phyloP scores from a whole-genome alignment of 805 yeast species.

The Kluyveromyces wickerhamii region DNA sequence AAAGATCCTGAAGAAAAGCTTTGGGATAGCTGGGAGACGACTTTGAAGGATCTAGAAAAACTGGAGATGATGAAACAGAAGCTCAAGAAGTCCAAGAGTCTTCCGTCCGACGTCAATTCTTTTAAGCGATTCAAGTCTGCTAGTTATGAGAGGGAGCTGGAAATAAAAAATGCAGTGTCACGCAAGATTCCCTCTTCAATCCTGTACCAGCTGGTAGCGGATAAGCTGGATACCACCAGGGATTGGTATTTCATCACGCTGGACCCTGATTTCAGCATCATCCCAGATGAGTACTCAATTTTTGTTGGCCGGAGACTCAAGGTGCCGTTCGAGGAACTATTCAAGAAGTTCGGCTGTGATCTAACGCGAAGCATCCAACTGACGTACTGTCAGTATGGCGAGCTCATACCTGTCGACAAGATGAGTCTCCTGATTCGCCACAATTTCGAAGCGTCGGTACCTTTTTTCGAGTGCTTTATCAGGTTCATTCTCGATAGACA shows the following conservation, averaged over 20 bases:
- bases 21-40: slow-evolving; percentile 2
- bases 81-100: not conserved
- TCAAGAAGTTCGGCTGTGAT: slow-evolving; percentile 2
- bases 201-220: not conserved
- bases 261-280: slow-evolving; percentile 1
- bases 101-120: not conserved
- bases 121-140: not conserved
- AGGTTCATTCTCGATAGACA: slow-evolving; percentile 24
- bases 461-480: slow-evolving; percentile 11
- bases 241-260: slow-evolving; percentile 2
- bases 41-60: not conserved
- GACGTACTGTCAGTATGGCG: slow-evolving; percentile 6
- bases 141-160: not conserved
- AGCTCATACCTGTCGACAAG: slow-evolving; percentile 15
- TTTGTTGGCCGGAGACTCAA: not conserved
- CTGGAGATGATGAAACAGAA: not conserved
- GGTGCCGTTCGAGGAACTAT: not conserved
- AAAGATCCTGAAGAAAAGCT: not conserved
- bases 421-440: slow-evolving; percentile 11
- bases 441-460: slow-evolving; percentile 8
- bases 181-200: not conserved
- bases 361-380: not conserved
- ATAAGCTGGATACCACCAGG: slow-evolving; percentile 1
- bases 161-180: not conserved
- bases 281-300: not conserved